Percentiles rank a stretch among this genome's conserved stretches.
phyloP scores from a whole-genome alignment of 2,329 filamentous ascomycete genomes.

The Fusarium bulbicola region DNA sequence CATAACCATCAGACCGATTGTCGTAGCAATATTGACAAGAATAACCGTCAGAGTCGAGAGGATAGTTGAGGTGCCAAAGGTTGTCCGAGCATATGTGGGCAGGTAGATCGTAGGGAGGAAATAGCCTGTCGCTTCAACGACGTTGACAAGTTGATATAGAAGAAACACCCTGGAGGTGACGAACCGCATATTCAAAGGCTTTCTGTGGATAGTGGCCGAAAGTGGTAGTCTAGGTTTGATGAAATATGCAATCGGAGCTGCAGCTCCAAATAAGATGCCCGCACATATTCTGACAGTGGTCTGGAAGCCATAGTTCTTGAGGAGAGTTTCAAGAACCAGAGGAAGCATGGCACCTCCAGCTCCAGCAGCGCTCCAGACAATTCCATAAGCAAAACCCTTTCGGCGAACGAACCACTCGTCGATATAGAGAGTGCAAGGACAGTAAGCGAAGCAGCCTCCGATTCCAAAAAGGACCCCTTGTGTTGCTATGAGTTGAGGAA shows the following conservation, averaged over 20 bases:
- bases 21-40: constrained; percentile 63
- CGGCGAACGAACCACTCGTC: constrained; percentile 63
- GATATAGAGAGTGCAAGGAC: constrained; percentile 62
- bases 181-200: constrained; percentile 54
- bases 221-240: constrained; percentile 61
- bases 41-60: constrained; percentile 62
- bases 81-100: constrained; percentile 59
- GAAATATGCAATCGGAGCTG: constrained; percentile 60
- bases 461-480: constrained; percentile 67
- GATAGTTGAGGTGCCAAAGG: constrained; percentile 55
- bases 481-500: constrained; percentile 61
- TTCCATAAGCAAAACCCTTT: constrained; percentile 60
- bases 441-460: constrained; percentile 62
- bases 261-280: constrained; percentile 55
- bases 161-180: constrained; percentile 60
- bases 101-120: constrained; percentile 68
- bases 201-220: constrained; percentile 41
- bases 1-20: constrained; percentile 58
- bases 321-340: constrained; percentile 57
- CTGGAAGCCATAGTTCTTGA: constrained; percentile 54
- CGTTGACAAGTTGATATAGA: constrained; percentile 63
- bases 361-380: constrained; percentile 54
- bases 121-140: constrained; percentile 65
- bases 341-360: constrained; percentile 57
- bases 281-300: constrained; percentile 58